Conservation (phyloP, 2,329 filamentous ascomycete species). For the Claviceps cyperi region DNA sequence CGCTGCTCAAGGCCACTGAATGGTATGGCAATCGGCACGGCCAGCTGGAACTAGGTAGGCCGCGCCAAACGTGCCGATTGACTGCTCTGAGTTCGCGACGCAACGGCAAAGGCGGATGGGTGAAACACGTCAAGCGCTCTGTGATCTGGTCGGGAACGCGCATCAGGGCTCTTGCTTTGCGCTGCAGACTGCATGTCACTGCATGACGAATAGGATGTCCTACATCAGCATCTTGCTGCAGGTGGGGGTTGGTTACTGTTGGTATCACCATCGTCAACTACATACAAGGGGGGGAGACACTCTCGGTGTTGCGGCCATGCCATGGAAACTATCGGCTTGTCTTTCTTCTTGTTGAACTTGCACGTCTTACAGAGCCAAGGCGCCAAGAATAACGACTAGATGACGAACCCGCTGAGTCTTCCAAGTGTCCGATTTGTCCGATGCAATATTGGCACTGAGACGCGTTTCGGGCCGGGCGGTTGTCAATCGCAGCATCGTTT, state of each 20-base stretch:
- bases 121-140: conserved; percentile 5
- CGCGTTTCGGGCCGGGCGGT: not conserved
- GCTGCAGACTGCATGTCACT: conserved; percentile 5
- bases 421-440: no score
- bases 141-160: not conserved
- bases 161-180: not conserved
- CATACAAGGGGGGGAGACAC: not conserved
- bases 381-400: not conserved
- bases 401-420: no score
- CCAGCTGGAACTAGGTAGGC: not conserved
- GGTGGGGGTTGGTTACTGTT: no score
- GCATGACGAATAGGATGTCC: not conserved
- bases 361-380: not conserved
- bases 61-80: not conserved
- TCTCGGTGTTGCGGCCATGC: not conserved
- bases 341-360: not conserved
- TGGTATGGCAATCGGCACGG: not conserved
- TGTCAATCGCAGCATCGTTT: not conserved
- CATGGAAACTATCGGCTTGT: not conserved
- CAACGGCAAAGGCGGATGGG: conserved; percentile 1
- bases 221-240: conserved; percentile 1
- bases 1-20: no score
- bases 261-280: not conserved
- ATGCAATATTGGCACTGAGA: not conserved
- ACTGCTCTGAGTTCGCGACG: not conserved